phyloP scores from a whole-genome alignment of 1,284 basidiomycete genomes.

The Porodaedalea pini region DNA sequence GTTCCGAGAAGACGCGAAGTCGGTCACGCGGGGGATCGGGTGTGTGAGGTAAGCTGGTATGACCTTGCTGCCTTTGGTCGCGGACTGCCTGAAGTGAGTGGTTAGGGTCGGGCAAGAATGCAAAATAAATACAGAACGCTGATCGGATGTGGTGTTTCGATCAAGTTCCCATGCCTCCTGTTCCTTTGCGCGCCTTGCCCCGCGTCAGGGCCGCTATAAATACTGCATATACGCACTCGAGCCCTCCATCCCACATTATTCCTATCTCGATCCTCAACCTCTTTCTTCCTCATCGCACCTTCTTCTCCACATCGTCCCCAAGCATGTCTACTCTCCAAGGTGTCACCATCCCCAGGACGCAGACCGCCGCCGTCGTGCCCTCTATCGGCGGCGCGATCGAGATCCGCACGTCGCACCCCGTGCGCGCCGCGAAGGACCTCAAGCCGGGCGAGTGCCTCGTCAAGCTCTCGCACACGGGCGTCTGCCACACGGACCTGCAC shows the following conservation, averaged over 20 bases:
- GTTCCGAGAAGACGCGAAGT: conserved; percentile 3
- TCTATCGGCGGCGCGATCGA: conserved; percentile 33
- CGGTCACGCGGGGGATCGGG: background rate
- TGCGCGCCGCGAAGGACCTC: conserved; percentile 56
- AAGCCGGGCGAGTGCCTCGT: conserved; percentile 65
- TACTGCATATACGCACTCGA: background rate
- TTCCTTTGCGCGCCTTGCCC: conserved; percentile 1
- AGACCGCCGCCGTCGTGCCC: conserved; percentile 47
- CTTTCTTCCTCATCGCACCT: background rate
- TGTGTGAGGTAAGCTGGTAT: background rate
- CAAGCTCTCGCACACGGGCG: conserved; percentile 59
- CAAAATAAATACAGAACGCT: background rate
- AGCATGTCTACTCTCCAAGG: conserved; percentile 10
- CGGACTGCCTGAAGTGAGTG: background rate
- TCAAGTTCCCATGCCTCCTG: background rate
- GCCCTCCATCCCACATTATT: background rate
- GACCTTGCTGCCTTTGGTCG: background rate
- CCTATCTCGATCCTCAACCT: background rate
- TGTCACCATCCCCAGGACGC: conserved; percentile 40
- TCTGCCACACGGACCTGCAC: conserved; percentile 68
- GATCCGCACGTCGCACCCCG: conserved; percentile 40
- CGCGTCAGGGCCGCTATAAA: background rate
- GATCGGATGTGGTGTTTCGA: background rate
- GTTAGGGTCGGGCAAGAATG: background rate
- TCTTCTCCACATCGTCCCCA: background rate